Percentiles rank a stretch among this genome's conserved stretches.
Evolutionary conservation across 106 monocot species (phyloP).

Genomic region (Phalaenopsis aphrodite): DNA sequence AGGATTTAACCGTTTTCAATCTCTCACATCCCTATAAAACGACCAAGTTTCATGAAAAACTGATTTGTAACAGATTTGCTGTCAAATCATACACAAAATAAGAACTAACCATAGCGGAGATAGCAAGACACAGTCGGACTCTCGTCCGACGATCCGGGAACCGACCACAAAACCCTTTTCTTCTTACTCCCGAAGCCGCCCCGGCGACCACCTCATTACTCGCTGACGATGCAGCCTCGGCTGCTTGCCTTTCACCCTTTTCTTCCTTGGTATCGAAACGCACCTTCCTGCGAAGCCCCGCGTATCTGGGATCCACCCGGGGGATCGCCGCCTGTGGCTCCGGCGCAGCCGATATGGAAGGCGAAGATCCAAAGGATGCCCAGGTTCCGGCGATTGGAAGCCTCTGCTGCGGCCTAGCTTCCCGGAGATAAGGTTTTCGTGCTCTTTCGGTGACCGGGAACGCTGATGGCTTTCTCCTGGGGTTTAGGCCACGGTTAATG

Average conservation of each 20-base stretch:
- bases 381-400: neutral
- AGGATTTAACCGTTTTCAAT: neutral
- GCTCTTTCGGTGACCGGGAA: conserved; percentile 3
- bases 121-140: neutral
- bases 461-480: neutral
- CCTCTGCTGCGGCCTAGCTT: conserved; percentile 8
- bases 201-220: neutral
- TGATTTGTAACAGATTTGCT: too few relatives aligned
- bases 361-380: conserved; percentile 9
- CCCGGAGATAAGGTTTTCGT: conserved; percentile 25
- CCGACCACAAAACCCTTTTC: neutral
- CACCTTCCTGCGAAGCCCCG: conserved; percentile 28
- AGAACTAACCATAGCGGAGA: neutral
- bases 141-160: neutral
- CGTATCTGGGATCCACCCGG: conserved; percentile 27
- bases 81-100: neutral
- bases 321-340: neutral
- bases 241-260: neutral
- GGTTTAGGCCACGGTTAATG: neutral
- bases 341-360: neutral
- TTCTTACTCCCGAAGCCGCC: neutral
- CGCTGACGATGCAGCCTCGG: neutral
- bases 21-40: neutral
- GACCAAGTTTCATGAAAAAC: neutral
- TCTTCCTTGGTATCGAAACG: conserved; percentile 13